Conservation (phyloP, 1,139 yeast genomes). For the Blastobotrys capitulatus region DNA sequence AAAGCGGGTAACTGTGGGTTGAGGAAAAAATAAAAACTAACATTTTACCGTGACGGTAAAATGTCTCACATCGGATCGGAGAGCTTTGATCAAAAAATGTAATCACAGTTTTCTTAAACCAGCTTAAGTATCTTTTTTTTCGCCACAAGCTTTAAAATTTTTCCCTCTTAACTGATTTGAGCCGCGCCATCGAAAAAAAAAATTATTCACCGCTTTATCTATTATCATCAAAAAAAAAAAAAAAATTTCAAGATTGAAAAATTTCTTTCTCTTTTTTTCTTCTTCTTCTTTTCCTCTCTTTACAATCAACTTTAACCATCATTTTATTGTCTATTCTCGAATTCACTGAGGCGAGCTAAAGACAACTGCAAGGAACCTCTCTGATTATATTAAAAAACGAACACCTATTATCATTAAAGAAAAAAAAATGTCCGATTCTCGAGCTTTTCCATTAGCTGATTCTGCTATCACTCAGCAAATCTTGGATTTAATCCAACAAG, state of each 20-base stretch:
- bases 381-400: background rate
- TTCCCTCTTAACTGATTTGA: too few relatives aligned
- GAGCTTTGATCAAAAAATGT: too few relatives aligned
- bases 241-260: background rate
- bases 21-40: too few relatives aligned
- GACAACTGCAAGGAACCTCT: slow-evolving; percentile 16
- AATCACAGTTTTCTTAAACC: too few relatives aligned
- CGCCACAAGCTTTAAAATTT: too few relatives aligned
- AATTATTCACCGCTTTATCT: background rate
- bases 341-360: slow-evolving; percentile 14
- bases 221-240: background rate
- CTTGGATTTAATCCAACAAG: slow-evolving; percentile 96
- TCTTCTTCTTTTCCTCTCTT: background rate
- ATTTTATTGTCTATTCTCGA: slow-evolving; percentile 3
- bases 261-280: background rate
- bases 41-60: too few relatives aligned
- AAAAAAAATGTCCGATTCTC: slow-evolving; percentile 34
- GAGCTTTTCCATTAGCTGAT: slow-evolving; percentile 98
- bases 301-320: background rate
- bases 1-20: too few relatives aligned
- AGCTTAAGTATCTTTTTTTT: too few relatives aligned
- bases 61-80: too few relatives aligned
- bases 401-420: background rate
- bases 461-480: slow-evolving; percentile 93
- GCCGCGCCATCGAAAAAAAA: background rate